A percentile compares a stretch with the other conserved stretches of the same genome.
These are phyloP conservation scores for Zygosaccharomyces sapae DNA, from an alignment of 1,139 yeast genomes.

Conservation along the genomic window DNA sequence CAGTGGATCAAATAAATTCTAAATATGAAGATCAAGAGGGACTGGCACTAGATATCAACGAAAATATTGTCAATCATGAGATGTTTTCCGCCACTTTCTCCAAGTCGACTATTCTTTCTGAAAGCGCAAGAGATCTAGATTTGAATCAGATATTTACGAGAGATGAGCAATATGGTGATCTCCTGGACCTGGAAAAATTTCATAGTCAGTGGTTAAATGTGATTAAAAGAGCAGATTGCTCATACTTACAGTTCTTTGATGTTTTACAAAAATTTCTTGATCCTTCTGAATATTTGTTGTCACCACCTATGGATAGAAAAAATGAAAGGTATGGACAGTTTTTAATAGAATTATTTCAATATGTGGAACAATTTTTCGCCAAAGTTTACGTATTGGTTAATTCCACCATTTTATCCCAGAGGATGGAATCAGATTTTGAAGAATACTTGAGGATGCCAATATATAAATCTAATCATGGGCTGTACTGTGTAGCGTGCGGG, in stretches of 20 bases:
- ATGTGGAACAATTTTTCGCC: slow-evolving; percentile 45
- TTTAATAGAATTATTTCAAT: slow-evolving; percentile 42
- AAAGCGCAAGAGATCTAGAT: slow-evolving; percentile 48
- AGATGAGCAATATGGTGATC: slow-evolving; percentile 63
- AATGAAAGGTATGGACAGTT: slow-evolving; percentile 43
- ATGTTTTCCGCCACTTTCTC: slow-evolving; percentile 25
- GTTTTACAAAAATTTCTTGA: slow-evolving; percentile 43
- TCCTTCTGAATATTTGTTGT: slow-evolving; percentile 23
- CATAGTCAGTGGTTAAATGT: slow-evolving; percentile 53
- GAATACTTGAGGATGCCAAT: slow-evolving; percentile 29
- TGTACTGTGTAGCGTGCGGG: slow-evolving; percentile 63
- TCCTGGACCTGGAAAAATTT: slow-evolving; percentile 51
- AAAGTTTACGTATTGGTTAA: slow-evolving; percentile 52
- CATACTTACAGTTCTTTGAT: slow-evolving; percentile 51
- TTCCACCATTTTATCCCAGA: slow-evolving; percentile 37
- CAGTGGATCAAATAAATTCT: slow-evolving; percentile 39
- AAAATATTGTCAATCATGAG: slow-evolving; percentile 21
- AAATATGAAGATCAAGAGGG: slow-evolving; percentile 33
- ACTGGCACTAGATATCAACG: slow-evolving; percentile 30
- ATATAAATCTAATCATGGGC: slow-evolving; percentile 35
- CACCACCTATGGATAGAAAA: slow-evolving; percentile 34
- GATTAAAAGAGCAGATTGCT: slow-evolving; percentile 31
- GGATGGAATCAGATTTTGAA: slow-evolving; percentile 39
- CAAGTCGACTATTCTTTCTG: slow-evolving; percentile 41
- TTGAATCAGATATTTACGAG: slow-evolving; percentile 51